Conservation (phyloP, 805 yeast species). For the Saccharomycopsis babjevae region DNA sequence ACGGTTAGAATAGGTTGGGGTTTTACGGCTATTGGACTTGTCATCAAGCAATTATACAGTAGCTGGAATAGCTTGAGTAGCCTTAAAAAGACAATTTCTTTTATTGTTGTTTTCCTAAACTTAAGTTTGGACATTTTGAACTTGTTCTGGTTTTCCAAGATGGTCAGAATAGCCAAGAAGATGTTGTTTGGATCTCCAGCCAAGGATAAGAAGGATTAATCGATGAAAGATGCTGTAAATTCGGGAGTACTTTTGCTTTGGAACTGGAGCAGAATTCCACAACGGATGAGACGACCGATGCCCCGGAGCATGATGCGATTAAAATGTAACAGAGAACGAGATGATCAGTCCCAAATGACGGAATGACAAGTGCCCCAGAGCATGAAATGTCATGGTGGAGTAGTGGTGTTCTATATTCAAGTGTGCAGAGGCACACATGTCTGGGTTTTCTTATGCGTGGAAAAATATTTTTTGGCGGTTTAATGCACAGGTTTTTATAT, state of each 20-base stretch:
- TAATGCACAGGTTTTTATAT: not conserved
- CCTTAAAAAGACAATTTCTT: constrained; percentile 37
- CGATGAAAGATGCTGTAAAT: not conserved
- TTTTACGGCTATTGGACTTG: constrained; percentile 50
- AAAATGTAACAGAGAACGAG: too few species aligned
- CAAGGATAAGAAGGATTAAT: not conserved
- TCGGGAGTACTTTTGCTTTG: too few species aligned
- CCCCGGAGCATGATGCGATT: too few species aligned
- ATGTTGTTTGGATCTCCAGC: constrained; percentile 23
- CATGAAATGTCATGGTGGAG: too few species aligned
- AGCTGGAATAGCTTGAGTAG: constrained; percentile 31
- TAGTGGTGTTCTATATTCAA: too few species aligned
- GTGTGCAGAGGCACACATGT: not conserved
- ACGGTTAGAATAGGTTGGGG: constrained; percentile 81
- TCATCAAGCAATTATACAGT: constrained; percentile 38
- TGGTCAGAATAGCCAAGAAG: constrained; percentile 65
- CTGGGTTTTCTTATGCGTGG: too few species aligned
- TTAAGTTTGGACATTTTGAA: constrained; percentile 57
- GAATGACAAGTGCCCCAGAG: not conserved
- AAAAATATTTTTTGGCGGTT: too few species aligned
- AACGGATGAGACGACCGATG: too few species aligned
- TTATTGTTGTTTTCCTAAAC: constrained; percentile 46
- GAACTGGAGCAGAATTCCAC: too few species aligned
- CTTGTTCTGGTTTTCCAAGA: constrained; percentile 78
- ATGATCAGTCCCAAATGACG: too few species aligned